These are phyloP conservation scores for Cordyceps tenuipes DNA, from an alignment of 2,329 filamentous ascomycete genomes.

Conservation along the genomic window DNA sequence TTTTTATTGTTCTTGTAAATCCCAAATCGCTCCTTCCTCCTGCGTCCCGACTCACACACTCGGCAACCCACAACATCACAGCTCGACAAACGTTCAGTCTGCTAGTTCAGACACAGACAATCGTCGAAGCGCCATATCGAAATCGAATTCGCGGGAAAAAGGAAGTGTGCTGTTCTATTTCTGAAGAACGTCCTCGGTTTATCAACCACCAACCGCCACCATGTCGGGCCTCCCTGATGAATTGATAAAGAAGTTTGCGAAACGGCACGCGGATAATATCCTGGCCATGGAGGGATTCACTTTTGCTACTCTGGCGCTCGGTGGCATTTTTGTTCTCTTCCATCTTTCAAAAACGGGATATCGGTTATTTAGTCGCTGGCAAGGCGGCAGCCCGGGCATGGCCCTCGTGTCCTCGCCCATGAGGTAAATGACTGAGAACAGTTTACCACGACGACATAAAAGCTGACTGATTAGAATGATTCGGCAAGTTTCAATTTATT, in stretches of 20 bases:
- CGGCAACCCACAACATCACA: not conserved
- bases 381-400: not conserved
- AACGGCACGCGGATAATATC: slow-evolving; percentile 5
- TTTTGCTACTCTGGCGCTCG: not conserved
- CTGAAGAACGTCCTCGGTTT: not conserved
- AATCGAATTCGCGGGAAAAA: not conserved
- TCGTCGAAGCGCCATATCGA: no score
- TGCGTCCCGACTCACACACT: not conserved
- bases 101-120: not conserved
- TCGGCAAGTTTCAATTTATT: slow-evolving; percentile 21
- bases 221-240: not conserved
- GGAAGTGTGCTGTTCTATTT: not conserved
- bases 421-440: not conserved
- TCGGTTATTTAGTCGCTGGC: not conserved
- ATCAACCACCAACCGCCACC: not conserved
- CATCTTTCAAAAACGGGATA: not conserved
- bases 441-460: not conserved
- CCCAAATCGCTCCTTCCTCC: not conserved
- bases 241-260: not conserved
- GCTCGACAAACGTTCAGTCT: not conserved
- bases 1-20: not conserved
- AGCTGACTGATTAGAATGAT: slow-evolving; percentile 17
- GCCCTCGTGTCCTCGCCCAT: not conserved
- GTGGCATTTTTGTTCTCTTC: not conserved
- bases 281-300: slow-evolving; percentile 5